Evolutionary conservation across 129 eudicot species (phyloP).

Genomic region (Glebionis coronaria): DNA sequence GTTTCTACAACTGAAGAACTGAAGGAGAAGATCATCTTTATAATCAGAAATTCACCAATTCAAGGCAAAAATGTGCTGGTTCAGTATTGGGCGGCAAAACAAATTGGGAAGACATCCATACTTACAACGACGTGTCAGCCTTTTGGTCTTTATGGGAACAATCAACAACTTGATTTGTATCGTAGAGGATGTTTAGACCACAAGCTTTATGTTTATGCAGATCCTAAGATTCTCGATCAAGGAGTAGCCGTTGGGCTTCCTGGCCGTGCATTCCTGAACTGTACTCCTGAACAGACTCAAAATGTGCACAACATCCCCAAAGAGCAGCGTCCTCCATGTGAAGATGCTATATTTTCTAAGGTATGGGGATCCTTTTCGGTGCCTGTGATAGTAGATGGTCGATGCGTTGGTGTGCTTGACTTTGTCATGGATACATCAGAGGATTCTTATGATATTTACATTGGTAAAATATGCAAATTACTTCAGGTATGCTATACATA

Average conservation of each 20-base stretch:
- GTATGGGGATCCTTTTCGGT: slow-evolving; percentile 9
- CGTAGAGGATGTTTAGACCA: neutral
- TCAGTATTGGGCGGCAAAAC: neutral
- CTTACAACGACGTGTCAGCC: neutral
- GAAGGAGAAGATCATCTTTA: too few relatives aligned
- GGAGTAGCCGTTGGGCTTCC: neutral
- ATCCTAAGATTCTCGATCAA: too few relatives aligned
- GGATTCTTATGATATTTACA: slow-evolving; percentile 9
- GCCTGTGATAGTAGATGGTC: neutral
- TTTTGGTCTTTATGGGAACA: neutral
- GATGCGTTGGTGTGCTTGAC: slow-evolving; percentile 7
- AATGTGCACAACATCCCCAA: neutral
- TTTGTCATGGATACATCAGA: neutral
- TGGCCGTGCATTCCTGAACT: neutral
- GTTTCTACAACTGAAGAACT: too few relatives aligned
- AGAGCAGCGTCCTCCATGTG: slow-evolving; percentile 16
- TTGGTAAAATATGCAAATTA: neutral
- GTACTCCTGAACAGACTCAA: neutral
- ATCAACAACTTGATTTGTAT: neutral
- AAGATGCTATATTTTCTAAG: neutral
- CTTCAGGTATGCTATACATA: neutral
- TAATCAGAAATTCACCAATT: too few relatives aligned
- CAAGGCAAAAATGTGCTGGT: neutral
- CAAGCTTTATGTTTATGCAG: neutral
- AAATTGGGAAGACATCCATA: neutral